Percentiles rank a stretch among this genome's conserved stretches.
These are phyloP conservation scores for Vigna mungo DNA, from an alignment of 306 rosid genomes.

Conservation along the genomic window DNA sequence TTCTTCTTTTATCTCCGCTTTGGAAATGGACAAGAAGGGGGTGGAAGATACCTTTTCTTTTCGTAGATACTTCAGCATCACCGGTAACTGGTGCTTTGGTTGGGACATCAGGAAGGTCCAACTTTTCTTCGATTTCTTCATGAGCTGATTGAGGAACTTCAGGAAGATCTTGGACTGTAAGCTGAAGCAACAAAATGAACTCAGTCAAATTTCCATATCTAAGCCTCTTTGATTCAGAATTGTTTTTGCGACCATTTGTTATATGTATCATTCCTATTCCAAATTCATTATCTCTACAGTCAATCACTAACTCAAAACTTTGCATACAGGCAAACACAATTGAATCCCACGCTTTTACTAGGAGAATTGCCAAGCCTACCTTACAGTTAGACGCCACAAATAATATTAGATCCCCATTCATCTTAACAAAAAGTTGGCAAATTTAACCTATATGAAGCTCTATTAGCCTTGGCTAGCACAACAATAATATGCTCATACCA, in stretches of 20 bases:
- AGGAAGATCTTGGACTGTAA: slow-evolving; percentile 76
- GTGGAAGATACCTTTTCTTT: slow-evolving; percentile 68
- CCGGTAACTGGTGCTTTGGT: slow-evolving; percentile 61
- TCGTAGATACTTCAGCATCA: slow-evolving; percentile 59
- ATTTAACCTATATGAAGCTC: slow-evolving; percentile 8
- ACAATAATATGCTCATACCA: slow-evolving; percentile 20
- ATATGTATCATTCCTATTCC: slow-evolving; percentile 17
- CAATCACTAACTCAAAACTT: slow-evolving; percentile 25
- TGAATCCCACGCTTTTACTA: slow-evolving; percentile 11
- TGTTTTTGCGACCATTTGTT: slow-evolving; percentile 5
- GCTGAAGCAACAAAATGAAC: slow-evolving; percentile 49
- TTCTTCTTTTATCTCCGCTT: not conserved
- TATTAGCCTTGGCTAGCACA: slow-evolving; percentile 14
- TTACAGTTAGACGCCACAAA: no score
- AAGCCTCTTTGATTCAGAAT: slow-evolving; percentile 27
- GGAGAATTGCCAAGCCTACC: not conserved
- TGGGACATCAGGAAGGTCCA: slow-evolving; percentile 91
- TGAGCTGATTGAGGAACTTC: slow-evolving; percentile 55
- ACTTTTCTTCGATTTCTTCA: slow-evolving; percentile 49
- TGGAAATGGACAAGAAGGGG: not conserved
- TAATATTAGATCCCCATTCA: slow-evolving; percentile 16
- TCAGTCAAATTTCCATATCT: slow-evolving; percentile 35
- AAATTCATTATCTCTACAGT: slow-evolving; percentile 29
- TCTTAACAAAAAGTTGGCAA: slow-evolving; percentile 20
- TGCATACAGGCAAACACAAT: slow-evolving; percentile 5